Evolutionary conservation across 1,139 yeast genomes (phyloP), one percentile per base, ranked within the genome.

Genomic region (Suhomyces terraborum): DNA sequence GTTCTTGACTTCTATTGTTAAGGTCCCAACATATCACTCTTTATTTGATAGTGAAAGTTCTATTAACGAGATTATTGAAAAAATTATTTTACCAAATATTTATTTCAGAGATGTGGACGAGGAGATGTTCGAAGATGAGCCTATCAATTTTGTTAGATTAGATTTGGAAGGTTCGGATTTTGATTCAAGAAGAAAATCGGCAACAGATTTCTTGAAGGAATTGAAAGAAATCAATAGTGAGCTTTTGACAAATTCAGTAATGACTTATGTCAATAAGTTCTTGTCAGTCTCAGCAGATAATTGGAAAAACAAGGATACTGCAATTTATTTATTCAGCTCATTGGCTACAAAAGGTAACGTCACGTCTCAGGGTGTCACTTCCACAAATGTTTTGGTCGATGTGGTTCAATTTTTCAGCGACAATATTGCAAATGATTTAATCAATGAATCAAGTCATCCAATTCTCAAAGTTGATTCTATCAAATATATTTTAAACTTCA

Each of bases 51-150:
- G 70, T 43, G 91, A 84, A 46, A 69, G 69, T 14, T 82, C 91
- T 4, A 71, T 91, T 55, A 80, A 80, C 51, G 89, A 86, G 57
- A 79, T 94, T 39, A 80, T 91, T 9, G 88, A 85, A 54, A 84
- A 84, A 52, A 85, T 93, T 49, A 82, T 94, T 40, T 72, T 94
- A 47, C 98, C 98, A 29, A 94, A 93, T 59, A 81, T 91, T 55
- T 78, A 83, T 16, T 75, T 93, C 54, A 84, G 93, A 58, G 91
- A 85, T 43, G 75, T 84, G 5, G 99, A 94, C 59, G 89, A 88
- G 55, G 98, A 94, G 61, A 63, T 83, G 50, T 93, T 94, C 63
- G 98, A 93, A 64, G 98, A 94, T 63, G 98, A 94, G 58, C 98
- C 98, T 29, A 84, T 93, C 40, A 94, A 88, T 54, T 94, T 75